Evolutionary conservation across 306 rosid genomes (phyloP).

Genomic region (Prunus kanzakura): DNA sequence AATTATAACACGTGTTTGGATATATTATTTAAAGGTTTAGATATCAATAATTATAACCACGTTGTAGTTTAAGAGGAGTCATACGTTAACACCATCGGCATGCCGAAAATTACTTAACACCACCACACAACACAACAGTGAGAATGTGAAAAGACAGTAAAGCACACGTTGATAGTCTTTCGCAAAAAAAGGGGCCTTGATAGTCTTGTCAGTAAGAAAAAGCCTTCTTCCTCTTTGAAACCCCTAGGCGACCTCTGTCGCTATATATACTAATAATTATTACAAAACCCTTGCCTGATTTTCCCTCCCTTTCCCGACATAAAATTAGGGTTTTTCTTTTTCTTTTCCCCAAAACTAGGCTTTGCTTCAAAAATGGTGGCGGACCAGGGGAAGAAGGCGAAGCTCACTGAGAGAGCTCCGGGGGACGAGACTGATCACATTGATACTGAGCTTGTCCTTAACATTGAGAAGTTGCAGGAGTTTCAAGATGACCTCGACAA

Average conservation of each 20-base stretch:
- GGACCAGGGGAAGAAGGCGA: constrained; percentile 35
- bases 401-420: constrained; percentile 23
- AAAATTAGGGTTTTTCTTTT: not conserved
- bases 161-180: not conserved
- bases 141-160: not conserved
- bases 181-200: no score
- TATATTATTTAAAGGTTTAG: no score
- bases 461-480: constrained; percentile 58
- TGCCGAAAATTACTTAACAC: not conserved
- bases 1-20: no score
- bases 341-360: constrained; percentile 3
- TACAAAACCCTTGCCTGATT: constrained; percentile 9
- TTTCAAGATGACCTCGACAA: constrained; percentile 57
- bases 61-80: no score
- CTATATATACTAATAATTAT: not conserved
- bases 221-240: not conserved
- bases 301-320: not conserved
- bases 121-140: no score
- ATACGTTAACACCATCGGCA: no score
- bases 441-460: constrained; percentile 34
- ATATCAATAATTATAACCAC: no score
- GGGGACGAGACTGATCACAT: constrained; percentile 36
- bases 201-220: not conserved
- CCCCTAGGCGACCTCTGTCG: not conserved
- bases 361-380: constrained; percentile 26